These are phyloP conservation scores for Fraxinus xanthoxyloides DNA, from an alignment of 305 asterid species.

Conservation along the genomic window DNA sequence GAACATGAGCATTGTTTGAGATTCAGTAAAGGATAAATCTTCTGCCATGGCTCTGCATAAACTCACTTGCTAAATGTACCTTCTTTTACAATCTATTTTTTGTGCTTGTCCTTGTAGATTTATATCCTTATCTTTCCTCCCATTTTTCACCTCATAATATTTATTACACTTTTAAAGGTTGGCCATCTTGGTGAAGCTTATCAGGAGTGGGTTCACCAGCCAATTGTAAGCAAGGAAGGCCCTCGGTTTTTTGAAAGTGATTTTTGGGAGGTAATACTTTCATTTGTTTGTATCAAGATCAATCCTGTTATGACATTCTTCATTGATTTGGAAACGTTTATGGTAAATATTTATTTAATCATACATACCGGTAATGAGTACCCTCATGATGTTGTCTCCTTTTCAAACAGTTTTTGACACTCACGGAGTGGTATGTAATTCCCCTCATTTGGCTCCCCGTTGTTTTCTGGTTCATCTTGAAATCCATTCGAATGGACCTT, in stretches of 20 bases:
- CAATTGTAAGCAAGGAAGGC: conserved; percentile 74
- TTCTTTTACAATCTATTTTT: background rate
- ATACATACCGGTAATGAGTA: background rate
- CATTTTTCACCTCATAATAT: background rate
- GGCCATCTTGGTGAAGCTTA: conserved; percentile 84
- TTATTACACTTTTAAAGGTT: conserved; percentile 43
- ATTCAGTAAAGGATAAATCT: background rate
- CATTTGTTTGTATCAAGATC: background rate
- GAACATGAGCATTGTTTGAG: background rate
- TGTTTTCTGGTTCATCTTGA: conserved; percentile 43
- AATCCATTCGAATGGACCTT: conserved; percentile 43
- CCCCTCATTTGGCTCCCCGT: conserved; percentile 84
- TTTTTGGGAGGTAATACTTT: conserved; percentile 61
- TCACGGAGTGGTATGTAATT: conserved; percentile 67
- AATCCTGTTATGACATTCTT: background rate
- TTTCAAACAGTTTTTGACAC: conserved; percentile 59
- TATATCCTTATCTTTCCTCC: background rate
- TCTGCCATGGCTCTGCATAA: background rate
- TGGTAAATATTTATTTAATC: background rate
- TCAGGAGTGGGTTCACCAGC: conserved; percentile 92
- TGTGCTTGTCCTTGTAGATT: background rate
- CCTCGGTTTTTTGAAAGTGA: conserved; percentile 79
- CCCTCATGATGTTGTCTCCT: background rate
- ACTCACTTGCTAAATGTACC: background rate
- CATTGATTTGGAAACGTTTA: background rate